These are phyloP conservation scores for Tranzscheliella williamsii DNA, from an alignment of 1,284 basidiomycete species.

Conservation along the genomic window DNA sequence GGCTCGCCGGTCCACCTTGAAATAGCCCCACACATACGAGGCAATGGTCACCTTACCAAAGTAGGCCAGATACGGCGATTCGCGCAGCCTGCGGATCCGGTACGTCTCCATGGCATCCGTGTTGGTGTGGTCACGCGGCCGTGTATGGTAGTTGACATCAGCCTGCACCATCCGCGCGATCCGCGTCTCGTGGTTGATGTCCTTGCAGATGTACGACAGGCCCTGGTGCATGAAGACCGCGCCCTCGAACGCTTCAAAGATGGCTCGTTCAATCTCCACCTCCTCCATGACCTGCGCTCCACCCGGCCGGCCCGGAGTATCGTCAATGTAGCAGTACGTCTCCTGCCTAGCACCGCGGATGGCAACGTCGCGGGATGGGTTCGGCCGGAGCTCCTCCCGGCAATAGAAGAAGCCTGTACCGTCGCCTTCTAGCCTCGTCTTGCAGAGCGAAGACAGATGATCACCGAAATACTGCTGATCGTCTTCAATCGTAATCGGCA, in stretches of 20 bases:
- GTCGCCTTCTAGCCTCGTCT: conserved; percentile 68
- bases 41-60: conserved; percentile 75
- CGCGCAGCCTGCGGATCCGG: conserved; percentile 73
- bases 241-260: conserved; percentile 75
- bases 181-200: conserved; percentile 78
- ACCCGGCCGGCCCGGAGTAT: conserved; percentile 64
- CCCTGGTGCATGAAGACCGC: conserved; percentile 63
- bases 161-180: conserved; percentile 72
- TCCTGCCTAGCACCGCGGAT: conserved; percentile 79
- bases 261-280: conserved; percentile 79
- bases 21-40: conserved; percentile 72
- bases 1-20: conserved; percentile 58
- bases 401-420: conserved; percentile 76
- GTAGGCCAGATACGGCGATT: conserved; percentile 68
- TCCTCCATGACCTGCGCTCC: conserved; percentile 73
- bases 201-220: conserved; percentile 68
- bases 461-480: conserved; percentile 76
- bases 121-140: conserved; percentile 68
- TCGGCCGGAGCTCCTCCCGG: conserved; percentile 75
- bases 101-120: conserved; percentile 77
- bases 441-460: conserved; percentile 63
- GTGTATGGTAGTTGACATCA: conserved; percentile 82
- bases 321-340: conserved; percentile 75
- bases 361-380: conserved; percentile 71
- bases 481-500: conserved; percentile 71